Percentiles rank a stretch among this genome's conserved stretches.
These are phyloP conservation scores for Globisporangium splendens DNA, from an alignment of 352 stramenopile species.

Conservation along the genomic window DNA sequence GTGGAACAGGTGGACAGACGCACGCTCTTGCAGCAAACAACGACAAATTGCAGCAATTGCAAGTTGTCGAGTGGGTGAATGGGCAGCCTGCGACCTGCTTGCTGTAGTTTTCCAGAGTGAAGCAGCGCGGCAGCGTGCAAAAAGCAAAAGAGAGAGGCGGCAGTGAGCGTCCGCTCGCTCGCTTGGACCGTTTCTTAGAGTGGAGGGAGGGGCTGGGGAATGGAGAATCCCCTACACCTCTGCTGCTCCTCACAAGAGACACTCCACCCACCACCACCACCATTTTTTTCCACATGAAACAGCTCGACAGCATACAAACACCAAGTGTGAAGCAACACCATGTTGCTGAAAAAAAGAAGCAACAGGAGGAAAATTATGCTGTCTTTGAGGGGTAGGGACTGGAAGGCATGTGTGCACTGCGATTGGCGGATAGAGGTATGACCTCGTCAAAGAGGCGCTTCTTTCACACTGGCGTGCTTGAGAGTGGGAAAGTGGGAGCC, in stretches of 20 bases:
- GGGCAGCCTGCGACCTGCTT: constrained; percentile 2
- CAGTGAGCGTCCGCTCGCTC: neutral
- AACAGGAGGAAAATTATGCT: neutral
- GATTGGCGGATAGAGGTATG: neutral
- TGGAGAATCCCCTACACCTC: neutral
- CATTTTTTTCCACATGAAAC: neutral
- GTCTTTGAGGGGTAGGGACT: neutral
- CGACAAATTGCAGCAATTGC: neutral
- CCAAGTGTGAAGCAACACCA: neutral
- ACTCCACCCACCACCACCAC: neutral
- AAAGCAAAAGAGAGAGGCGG: neutral
- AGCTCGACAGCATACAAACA: neutral
- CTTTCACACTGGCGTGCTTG: constrained; percentile 8
- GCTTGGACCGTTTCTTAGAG: neutral
- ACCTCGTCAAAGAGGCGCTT: neutral
- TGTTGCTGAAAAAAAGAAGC: neutral
- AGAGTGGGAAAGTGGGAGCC: neutral
- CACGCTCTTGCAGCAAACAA: neutral
- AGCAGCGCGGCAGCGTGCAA: neutral
- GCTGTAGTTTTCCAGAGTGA: constrained; percentile 14
- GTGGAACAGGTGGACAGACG: neutral
- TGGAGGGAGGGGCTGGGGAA: neutral
- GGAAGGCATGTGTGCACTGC: too few relatives aligned
- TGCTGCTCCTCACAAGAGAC: neutral
- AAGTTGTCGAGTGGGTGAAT: neutral